phyloP scores from a whole-genome alignment of 176 grass and related monocot species.

The Bolboschoenus planiculmis region DNA sequence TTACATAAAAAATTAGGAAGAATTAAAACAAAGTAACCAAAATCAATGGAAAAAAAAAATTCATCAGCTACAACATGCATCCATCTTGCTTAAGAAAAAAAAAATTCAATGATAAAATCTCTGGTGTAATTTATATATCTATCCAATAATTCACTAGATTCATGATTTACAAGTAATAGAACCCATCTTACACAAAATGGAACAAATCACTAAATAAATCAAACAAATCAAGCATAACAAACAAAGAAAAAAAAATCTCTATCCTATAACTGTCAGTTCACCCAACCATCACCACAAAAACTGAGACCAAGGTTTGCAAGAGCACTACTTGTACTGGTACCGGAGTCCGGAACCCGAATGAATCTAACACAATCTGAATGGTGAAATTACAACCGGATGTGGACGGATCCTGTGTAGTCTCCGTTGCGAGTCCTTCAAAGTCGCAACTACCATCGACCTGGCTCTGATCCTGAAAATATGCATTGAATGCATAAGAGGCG shows the following conservation, averaged over 20 bases:
- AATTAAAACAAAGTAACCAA: neutral
- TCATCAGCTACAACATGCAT: neutral
- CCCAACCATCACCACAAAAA: neutral
- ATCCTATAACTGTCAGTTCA: constrained; percentile 3
- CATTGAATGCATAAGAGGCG: constrained; percentile 57
- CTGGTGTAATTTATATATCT: neutral
- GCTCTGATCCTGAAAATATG: constrained; percentile 43
- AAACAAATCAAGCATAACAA: constrained; percentile 10
- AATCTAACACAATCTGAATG: constrained; percentile 29
- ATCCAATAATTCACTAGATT: neutral
- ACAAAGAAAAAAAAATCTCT: neutral
- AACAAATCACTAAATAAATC: neutral
- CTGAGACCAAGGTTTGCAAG: neutral
- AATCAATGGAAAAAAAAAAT: neutral
- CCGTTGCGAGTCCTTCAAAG: constrained; percentile 30
- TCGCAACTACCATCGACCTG: constrained; percentile 38
- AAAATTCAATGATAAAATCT: neutral
- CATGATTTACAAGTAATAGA: constrained; percentile 2
- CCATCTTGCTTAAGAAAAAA: neutral
- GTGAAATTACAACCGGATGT: constrained; percentile 35
- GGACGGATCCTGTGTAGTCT: constrained; percentile 33
- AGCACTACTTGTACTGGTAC: neutral
- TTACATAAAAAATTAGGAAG: neutral
- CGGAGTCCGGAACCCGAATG: neutral
- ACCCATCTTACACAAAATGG: neutral